A percentile compares a stretch with the other conserved stretches of the same genome.
Evolutionary conservation across 805 yeast species (phyloP).

Genomic region (Suhomyces sp.): DNA sequence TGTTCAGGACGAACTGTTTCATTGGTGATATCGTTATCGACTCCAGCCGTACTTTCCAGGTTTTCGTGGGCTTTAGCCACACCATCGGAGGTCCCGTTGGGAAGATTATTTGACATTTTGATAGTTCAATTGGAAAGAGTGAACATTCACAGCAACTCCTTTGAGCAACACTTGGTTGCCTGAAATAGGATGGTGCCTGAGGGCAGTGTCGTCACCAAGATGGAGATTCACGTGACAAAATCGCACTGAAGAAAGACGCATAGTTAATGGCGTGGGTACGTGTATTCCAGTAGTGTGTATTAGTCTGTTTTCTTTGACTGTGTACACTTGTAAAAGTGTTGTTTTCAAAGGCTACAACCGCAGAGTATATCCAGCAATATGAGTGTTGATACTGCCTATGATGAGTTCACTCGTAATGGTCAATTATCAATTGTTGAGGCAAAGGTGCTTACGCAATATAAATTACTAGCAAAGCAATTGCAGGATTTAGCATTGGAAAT

Average conservation of each 20-base stretch:
- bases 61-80: background rate
- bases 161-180: too few relatives aligned
- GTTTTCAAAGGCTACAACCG: too few relatives aligned
- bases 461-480: slow-evolving; percentile 33
- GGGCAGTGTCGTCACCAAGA: too few relatives aligned
- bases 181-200: too few relatives aligned
- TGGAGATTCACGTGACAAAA: too few relatives aligned
- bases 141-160: too few relatives aligned
- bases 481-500: slow-evolving; percentile 33
- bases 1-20: slow-evolving; percentile 15
- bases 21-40: slow-evolving; percentile 3
- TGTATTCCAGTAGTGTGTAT: too few relatives aligned
- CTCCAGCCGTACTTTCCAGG: background rate
- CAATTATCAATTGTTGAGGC: slow-evolving; percentile 30
- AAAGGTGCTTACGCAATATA: slow-evolving; percentile 39
- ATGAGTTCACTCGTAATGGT: slow-evolving; percentile 1
- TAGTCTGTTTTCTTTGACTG: too few relatives aligned
- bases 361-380: too few relatives aligned
- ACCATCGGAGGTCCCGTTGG: slow-evolving; percentile 1
- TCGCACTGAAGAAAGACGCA: too few relatives aligned
- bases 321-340: too few relatives aligned
- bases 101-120: slow-evolving; percentile 1
- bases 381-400: background rate
- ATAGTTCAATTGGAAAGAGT: background rate
- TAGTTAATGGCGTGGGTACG: too few relatives aligned